A percentile compares a stretch with the other conserved stretches of the same genome.
These are phyloP conservation scores for Misopates orontium DNA, from an alignment of 257 asterid genomes.

Conservation along the genomic window DNA sequence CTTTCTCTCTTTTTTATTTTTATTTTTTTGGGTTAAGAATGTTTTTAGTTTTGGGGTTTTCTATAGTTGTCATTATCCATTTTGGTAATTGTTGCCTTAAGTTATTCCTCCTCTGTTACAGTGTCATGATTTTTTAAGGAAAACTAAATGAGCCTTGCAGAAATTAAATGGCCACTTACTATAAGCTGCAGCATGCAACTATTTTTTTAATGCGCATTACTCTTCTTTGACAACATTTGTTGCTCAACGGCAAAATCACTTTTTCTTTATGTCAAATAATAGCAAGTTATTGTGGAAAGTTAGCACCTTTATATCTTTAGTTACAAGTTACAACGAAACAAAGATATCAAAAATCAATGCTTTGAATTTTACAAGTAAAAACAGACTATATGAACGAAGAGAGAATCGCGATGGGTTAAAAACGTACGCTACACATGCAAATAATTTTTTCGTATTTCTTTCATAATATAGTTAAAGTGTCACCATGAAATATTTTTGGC, in stretches of 20 bases:
- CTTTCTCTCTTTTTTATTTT: neutral
- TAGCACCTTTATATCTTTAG: constrained; percentile 28
- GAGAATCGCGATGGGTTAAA: too few species aligned
- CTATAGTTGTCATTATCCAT: neutral
- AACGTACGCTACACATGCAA: too few species aligned
- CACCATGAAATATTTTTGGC: too few species aligned
- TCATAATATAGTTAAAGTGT: too few species aligned
- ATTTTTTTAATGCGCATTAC: neutral
- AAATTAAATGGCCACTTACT: constrained; percentile 1
- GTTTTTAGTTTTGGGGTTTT: too few species aligned
- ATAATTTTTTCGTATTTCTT: too few species aligned
- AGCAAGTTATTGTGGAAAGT: constrained; percentile 27
- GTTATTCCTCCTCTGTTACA: neutral
- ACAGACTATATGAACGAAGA: too few species aligned
- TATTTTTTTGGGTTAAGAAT: neutral
- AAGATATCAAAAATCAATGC: too few species aligned
- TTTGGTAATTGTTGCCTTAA: neutral
- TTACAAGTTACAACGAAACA: constrained; percentile 13
- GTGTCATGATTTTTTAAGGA: neutral
- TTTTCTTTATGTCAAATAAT: constrained; percentile 16
- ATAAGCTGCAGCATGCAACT: neutral
- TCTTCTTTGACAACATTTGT: neutral
- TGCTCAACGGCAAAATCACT: constrained; percentile 17
- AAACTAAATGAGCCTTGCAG: neutral
- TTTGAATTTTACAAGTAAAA: too few species aligned